phyloP scores from a whole-genome alignment of 169 alveolate genomes.

The Plasmodium coatneyi region DNA sequence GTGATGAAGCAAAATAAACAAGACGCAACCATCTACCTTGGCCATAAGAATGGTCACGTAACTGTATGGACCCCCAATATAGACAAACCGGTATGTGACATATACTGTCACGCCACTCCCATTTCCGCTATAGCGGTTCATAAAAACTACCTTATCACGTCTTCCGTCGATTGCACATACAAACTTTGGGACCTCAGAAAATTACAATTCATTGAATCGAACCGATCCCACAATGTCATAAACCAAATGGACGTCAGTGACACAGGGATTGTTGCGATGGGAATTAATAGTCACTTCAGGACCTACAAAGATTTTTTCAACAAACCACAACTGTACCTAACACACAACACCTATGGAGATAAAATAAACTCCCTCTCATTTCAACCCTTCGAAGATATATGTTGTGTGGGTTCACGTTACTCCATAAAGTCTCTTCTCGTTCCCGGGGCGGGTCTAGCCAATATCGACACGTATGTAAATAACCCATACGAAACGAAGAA shows the following conservation, averaged over 20 bases:
- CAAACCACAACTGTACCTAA: slow-evolving; percentile 48
- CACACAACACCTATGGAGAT: slow-evolving; percentile 68
- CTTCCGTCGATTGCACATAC: slow-evolving; percentile 88
- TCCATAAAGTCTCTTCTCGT: slow-evolving; percentile 92
- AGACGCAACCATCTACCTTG: slow-evolving; percentile 93
- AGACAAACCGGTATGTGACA: slow-evolving; percentile 78
- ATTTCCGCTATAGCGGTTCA: slow-evolving; percentile 76
- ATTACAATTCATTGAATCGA: slow-evolving; percentile 67
- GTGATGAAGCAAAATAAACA: slow-evolving; percentile 90
- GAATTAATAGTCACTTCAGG: slow-evolving; percentile 80
- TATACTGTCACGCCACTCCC: slow-evolving; percentile 81
- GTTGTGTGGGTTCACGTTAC: slow-evolving; percentile 92
- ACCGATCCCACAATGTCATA: slow-evolving; percentile 51
- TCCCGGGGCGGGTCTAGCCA: slow-evolving; percentile 96
- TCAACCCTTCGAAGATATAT: slow-evolving; percentile 95
- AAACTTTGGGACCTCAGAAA: slow-evolving; percentile 96
- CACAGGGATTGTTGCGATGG: slow-evolving; percentile 73
- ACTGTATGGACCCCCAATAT: slow-evolving; percentile 97
- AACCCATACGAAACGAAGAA: slow-evolving; percentile 87
- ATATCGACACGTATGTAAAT: slow-evolving; percentile 90
- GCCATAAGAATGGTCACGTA: slow-evolving; percentile 94
- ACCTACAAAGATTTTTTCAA: slow-evolving; percentile 59
- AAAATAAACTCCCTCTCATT: slow-evolving; percentile 86
- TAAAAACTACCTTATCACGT: slow-evolving; percentile 79
- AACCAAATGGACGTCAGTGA: slow-evolving; percentile 65